These are phyloP conservation scores for Mycena leptocephala DNA, from an alignment of 768 basidiomycete genomes.

Conservation along the genomic window DNA sequence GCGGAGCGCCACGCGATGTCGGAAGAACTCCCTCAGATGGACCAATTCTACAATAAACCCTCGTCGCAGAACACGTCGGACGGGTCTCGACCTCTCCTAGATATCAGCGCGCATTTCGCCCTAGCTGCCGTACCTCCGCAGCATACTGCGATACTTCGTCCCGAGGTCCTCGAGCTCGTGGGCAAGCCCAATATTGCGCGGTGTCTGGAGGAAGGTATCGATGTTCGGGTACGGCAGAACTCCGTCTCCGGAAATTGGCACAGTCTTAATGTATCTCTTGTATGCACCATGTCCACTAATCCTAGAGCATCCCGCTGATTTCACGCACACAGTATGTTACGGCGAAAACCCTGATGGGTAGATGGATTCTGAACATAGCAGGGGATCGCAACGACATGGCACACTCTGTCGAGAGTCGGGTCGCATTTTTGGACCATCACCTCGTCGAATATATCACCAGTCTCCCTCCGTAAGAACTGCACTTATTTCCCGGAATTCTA, in stretches of 20 bases:
- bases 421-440: conserved; percentile 30
- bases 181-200: neutral
- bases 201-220: conserved; percentile 24
- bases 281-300: neutral
- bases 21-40: neutral
- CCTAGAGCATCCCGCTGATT: neutral
- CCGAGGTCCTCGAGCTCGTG: neutral
- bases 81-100: neutral
- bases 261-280: conserved; percentile 19
- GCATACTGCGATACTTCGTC: neutral
- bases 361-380: neutral
- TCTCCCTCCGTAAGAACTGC: neutral
- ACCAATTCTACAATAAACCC: neutral
- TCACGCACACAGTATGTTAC: conserved; percentile 4
- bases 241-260: conserved; percentile 30
- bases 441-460: neutral
- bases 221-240: neutral
- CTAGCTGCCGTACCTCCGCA: neutral
- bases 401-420: conserved; percentile 29
- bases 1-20: conserved; percentile 8
- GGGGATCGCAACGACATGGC: conserved; percentile 35
- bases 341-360: conserved; percentile 5
- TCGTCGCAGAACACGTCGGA: neutral
- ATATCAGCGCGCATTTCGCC: neutral
- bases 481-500: neutral